Evolutionary conservation across 208 protist species (phyloP), one percentile per base, ranked within the genome.

Genomic region (Kentomonas sorsogonicus): DNA sequence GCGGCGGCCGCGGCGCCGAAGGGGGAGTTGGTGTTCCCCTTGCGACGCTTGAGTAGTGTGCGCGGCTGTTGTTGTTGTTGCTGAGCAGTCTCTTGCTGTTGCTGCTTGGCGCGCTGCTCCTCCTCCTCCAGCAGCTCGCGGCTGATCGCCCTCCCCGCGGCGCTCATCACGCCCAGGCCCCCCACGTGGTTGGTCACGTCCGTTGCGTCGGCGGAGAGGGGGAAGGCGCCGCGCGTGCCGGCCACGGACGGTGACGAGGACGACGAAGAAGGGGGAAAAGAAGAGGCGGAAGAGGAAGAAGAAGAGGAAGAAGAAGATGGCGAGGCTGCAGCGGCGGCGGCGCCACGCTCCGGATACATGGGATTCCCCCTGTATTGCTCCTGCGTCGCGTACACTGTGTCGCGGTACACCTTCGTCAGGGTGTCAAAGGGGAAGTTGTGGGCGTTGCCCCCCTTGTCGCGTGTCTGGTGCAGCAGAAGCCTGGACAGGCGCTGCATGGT

Each of bases 401-500:
- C 84, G 1, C 72, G 74, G 51, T 91, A 88, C 3, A 91, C 80
- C 38, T 72, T 79, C 9, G 75, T 81, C 33, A 88, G 51, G 4
- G 77, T 87, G 66, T 91, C 83, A 41, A 77, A 91, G 18, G 83
- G 65, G 56, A 91, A 91, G 53, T 61, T 77, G 58, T 68, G 66
- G 18, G 62, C 27, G 48, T 79, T 89, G 59, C 72, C 67, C 9
- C 66, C 77, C 43, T 63, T 69, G 58, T 85, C 74, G 27, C 67
- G 60, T 30, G 69, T 53, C 50, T 83, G 67, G 60, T 89, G 81
- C 15, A 40, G 59, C 27, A 66, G 6, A 6, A 41, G 22, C 3
- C 51, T 29, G 10, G 63, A 68, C 36, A 47, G 31, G 10, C 53
- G 31, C 53, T 66, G 33, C 74, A 80, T 80, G 9, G 15, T 61